Percentiles rank a stretch among this genome's conserved stretches.
phyloP scores from a whole-genome alignment of 2,329 filamentous ascomycete species.

The Fusarium sarcochroum region DNA sequence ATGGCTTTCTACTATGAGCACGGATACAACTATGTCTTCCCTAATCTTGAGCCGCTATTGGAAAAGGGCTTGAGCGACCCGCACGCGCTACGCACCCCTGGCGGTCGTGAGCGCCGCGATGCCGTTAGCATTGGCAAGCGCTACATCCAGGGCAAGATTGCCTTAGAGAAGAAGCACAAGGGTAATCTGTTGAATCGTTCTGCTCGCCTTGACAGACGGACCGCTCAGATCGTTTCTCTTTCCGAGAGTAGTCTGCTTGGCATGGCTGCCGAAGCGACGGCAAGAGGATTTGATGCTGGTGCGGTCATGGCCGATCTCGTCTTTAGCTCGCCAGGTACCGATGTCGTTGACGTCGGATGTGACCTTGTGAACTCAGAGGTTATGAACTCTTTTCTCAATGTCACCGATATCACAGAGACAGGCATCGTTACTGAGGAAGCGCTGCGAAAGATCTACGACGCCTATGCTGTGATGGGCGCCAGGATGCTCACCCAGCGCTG shows the following conservation, averaged over 20 bases:
- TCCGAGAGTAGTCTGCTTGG: constrained; percentile 44
- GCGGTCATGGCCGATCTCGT: constrained; percentile 45
- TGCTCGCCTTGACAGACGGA: constrained; percentile 33
- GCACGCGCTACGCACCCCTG: constrained; percentile 37
- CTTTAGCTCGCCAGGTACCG: constrained; percentile 46
- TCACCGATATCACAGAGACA: constrained; percentile 39
- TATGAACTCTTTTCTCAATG: constrained; percentile 45
- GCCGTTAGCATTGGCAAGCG: constrained; percentile 40
- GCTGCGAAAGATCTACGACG: constrained; percentile 39
- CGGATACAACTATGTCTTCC: constrained; percentile 46
- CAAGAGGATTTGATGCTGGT: constrained; percentile 39
- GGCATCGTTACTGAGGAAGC: constrained; percentile 38
- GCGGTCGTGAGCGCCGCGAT: constrained; percentile 39
- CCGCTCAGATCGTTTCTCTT: constrained; percentile 43
- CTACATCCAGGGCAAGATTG: constrained; percentile 44
- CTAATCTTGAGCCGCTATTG: constrained; percentile 36
- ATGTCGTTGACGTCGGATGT: constrained; percentile 43
- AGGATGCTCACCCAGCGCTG: constrained; percentile 51
- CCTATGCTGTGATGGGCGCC: constrained; percentile 43
- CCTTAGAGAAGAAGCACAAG: constrained; percentile 42
- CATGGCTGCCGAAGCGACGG: constrained; percentile 43
- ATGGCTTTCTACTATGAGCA: constrained; percentile 46
- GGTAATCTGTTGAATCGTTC: constrained; percentile 31
- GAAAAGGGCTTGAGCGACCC: constrained; percentile 37
- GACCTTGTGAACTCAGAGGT: constrained; percentile 45